Evolutionary conservation across 2,329 filamentous ascomycete genomes (phyloP).

Genomic region (Trichoderma sp.): DNA sequence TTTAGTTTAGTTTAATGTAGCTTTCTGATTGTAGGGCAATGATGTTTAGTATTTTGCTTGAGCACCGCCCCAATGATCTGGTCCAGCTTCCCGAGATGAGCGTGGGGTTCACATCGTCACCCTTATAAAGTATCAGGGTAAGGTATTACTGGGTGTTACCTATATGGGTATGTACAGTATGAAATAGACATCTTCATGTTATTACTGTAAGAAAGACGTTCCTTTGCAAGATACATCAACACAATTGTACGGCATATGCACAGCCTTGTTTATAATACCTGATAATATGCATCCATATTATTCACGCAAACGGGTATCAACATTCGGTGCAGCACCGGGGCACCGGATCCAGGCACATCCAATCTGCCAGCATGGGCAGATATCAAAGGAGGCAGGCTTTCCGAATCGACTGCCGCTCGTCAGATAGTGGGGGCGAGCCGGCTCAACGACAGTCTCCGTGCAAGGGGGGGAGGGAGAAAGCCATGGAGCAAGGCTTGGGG

Average conservation of each 20-base stretch:
- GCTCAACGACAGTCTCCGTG: neutral
- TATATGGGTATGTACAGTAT: neutral
- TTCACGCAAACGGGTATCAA: neutral
- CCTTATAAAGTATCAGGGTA: neutral
- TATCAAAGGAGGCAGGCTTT: neutral
- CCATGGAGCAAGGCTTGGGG: neutral
- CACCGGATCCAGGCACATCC: neutral
- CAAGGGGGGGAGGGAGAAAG: neutral
- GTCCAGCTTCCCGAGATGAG: neutral
- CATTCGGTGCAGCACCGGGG: neutral
- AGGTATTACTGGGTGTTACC: neutral
- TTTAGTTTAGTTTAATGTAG: neutral
- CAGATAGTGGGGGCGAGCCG: neutral
- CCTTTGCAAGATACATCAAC: neutral
- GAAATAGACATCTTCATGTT: neutral
- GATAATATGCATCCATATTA: neutral
- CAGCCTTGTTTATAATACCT: neutral
- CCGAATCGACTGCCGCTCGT: slow-evolving; percentile 10
- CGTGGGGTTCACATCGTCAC: neutral
- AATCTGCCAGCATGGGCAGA: neutral
- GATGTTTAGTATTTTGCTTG: neutral
- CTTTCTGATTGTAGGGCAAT: neutral
- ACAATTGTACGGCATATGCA: neutral
- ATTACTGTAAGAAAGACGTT: neutral
- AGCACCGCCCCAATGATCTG: neutral